Conservation (phyloP, 2,329 filamentous ascomycete species). For the Sporothrix pallida region DNA sequence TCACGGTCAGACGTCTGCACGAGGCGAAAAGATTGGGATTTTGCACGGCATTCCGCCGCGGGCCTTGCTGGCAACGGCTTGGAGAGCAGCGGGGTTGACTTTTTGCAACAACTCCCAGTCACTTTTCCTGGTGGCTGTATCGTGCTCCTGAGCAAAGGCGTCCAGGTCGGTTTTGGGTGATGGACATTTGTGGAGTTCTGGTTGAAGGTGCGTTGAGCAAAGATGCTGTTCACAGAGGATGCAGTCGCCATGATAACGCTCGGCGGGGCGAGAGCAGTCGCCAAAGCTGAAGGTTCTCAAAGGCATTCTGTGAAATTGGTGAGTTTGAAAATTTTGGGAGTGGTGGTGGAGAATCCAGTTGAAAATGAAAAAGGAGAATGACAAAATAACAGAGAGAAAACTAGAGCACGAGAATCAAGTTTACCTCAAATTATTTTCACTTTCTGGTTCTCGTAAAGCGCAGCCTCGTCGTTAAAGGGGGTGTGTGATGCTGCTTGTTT, state of each 20-base stretch:
- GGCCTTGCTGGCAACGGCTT: background rate
- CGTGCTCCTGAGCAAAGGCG: background rate
- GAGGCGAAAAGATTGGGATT: background rate
- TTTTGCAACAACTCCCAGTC: background rate
- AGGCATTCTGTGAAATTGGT: background rate
- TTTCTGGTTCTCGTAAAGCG: too few relatives aligned
- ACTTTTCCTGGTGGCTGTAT: background rate
- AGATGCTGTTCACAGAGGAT: background rate
- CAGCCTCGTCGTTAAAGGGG: too few relatives aligned
- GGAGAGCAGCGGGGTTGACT: background rate
- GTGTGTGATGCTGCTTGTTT: too few relatives aligned
- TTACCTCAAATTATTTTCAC: too few relatives aligned
- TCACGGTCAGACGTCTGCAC: background rate
- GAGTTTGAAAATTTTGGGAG: too few relatives aligned
- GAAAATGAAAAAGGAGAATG: too few relatives aligned
- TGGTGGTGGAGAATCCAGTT: too few relatives aligned
- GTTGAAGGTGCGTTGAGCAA: background rate
- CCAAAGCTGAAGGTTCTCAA: background rate
- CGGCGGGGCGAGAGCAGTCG: background rate
- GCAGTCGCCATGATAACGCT: background rate
- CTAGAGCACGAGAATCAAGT: too few relatives aligned
- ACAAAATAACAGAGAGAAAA: too few relatives aligned
- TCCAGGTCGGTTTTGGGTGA: background rate
- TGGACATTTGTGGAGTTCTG: background rate
- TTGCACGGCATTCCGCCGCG: background rate